These are phyloP conservation scores for Serendipita sp. DNA, from an alignment of 768 basidiomycete genomes.

Conservation along the genomic window DNA sequence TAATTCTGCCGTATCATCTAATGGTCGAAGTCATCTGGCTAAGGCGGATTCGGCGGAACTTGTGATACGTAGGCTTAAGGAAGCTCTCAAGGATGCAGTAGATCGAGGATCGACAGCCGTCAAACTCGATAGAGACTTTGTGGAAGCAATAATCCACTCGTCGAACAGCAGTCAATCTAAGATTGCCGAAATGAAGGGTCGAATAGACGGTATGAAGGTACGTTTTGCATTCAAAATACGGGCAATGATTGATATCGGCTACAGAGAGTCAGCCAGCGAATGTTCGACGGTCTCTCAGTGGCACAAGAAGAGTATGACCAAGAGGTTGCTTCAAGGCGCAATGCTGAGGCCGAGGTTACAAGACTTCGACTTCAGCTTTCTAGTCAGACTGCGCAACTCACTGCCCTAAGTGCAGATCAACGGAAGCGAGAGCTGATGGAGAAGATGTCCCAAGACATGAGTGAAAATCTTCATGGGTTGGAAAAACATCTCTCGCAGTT, in stretches of 20 bases:
- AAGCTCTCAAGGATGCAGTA: constrained; percentile 43
- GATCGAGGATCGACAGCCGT: constrained; percentile 45
- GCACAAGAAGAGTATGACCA: constrained; percentile 90
- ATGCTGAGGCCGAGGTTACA: constrained; percentile 85
- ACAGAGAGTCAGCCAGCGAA: constrained; percentile 82
- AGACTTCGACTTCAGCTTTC: constrained; percentile 70
- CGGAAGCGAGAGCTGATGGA: constrained; percentile 64
- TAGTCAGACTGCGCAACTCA: constrained; percentile 75
- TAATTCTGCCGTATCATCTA: constrained; percentile 26
- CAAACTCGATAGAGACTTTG: constrained; percentile 53
- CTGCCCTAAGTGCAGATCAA: constrained; percentile 67
- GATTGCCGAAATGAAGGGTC: constrained; percentile 47
- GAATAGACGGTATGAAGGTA: constrained; percentile 80
- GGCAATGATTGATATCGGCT: not conserved
- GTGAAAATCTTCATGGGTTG: constrained; percentile 55
- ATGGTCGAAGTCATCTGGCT: constrained; percentile 15
- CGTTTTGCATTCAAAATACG: constrained; percentile 14
- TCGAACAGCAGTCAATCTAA: constrained; percentile 51
- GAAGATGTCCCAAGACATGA: constrained; percentile 63
- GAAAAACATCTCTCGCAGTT: constrained; percentile 79
- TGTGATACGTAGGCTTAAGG: constrained; percentile 20
- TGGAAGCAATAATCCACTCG: constrained; percentile 51
- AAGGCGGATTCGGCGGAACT: constrained; percentile 29
- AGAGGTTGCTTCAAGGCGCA: constrained; percentile 73
- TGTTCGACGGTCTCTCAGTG: constrained; percentile 80